phyloP scores from a whole-genome alignment of 805 yeast species.

The Monosporozyma aerobia region DNA sequence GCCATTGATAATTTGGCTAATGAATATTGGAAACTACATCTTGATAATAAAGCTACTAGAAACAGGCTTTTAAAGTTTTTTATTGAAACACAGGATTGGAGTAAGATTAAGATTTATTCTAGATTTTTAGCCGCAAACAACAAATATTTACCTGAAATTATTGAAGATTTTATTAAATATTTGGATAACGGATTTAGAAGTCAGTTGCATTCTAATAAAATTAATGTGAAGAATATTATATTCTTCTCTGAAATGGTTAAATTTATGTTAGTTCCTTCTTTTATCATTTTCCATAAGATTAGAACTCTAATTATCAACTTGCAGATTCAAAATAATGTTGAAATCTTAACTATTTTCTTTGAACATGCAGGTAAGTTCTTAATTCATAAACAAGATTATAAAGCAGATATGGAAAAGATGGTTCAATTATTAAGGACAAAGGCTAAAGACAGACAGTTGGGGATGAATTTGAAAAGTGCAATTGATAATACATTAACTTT shows the following conservation, averaged over 20 bases:
- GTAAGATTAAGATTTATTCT: slow-evolving; percentile 43
- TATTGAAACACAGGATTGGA: slow-evolving; percentile 38
- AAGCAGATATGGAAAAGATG: slow-evolving; percentile 53
- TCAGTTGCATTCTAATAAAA: slow-evolving; percentile 44
- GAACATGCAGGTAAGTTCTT: slow-evolving; percentile 67
- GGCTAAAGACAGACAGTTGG: slow-evolving; percentile 40
- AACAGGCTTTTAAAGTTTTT: slow-evolving; percentile 52
- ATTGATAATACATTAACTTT: slow-evolving; percentile 46
- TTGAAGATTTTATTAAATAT: slow-evolving; percentile 41
- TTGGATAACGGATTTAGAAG: slow-evolving; percentile 54
- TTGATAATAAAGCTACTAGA: slow-evolving; percentile 67
- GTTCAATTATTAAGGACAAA: slow-evolving; percentile 44
- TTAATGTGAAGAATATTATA: slow-evolving; percentile 48
- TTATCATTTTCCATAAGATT: slow-evolving; percentile 64
- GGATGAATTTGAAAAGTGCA: slow-evolving; percentile 47
- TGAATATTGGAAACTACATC: slow-evolving; percentile 39
- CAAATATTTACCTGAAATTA: slow-evolving; percentile 39
- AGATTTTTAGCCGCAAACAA: slow-evolving; percentile 61
- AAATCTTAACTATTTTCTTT: slow-evolving; percentile 57
- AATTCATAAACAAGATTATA: slow-evolving; percentile 46
- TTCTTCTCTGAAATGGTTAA: slow-evolving; percentile 70
- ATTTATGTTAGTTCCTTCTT: slow-evolving; percentile 64
- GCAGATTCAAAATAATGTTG: slow-evolving; percentile 51
- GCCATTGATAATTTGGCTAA: slow-evolving; percentile 42
- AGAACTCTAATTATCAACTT: slow-evolving; percentile 47